phyloP scores from a whole-genome alignment of 164 flowering plant genomes.

The Protea cynaroides region DNA sequence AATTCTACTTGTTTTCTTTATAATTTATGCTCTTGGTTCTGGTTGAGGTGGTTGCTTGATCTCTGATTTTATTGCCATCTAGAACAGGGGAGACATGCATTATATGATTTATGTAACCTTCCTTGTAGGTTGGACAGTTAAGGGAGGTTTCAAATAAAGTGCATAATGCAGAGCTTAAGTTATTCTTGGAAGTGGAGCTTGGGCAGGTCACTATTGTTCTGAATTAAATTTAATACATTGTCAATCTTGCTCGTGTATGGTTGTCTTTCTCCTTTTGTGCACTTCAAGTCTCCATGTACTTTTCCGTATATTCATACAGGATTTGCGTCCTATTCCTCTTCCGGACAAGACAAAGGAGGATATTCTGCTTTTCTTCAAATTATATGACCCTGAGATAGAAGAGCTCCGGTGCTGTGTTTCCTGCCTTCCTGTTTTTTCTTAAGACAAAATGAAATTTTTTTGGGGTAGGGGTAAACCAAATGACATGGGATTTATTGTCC shows the following conservation, averaged over 20 bases:
- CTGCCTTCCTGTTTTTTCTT: neutral
- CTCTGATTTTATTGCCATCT: neutral
- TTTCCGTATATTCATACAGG: constrained; percentile 34
- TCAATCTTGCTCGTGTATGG: neutral
- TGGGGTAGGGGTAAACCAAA: neutral
- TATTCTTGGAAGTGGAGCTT: constrained; percentile 66
- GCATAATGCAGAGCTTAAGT: constrained; percentile 59
- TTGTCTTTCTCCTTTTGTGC: neutral
- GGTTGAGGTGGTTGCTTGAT: neutral
- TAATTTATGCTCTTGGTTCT: no score
- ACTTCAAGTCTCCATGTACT: neutral
- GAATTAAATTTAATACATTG: neutral
- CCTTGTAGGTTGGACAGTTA: constrained; percentile 63
- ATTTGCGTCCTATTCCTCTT: constrained; percentile 48
- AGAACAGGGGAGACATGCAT: neutral
- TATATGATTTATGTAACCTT: neutral
- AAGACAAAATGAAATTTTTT: constrained; percentile 8
- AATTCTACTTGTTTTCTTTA: no score
- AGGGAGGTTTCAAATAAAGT: constrained; percentile 67
- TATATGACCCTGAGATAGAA: constrained; percentile 71
- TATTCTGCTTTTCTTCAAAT: constrained; percentile 69
- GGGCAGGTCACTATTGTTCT: constrained; percentile 40
- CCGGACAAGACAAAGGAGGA: constrained; percentile 81
- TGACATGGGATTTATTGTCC: neutral
- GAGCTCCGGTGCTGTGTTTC: constrained; percentile 44